Conservation (phyloP, 345 rosid genomes). For the Clarkia xantiana region DNA sequence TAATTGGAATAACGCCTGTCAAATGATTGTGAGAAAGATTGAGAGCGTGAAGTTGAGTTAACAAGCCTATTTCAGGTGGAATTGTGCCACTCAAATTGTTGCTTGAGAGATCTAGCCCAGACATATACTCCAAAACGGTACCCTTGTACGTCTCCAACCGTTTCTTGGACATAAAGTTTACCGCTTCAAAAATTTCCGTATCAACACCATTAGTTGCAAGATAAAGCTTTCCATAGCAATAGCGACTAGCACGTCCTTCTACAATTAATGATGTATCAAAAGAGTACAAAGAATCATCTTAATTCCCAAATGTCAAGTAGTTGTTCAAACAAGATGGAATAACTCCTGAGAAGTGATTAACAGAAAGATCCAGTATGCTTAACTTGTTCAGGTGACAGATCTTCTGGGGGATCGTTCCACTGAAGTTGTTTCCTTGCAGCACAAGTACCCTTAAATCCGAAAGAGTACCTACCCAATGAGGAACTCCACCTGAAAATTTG, state of each 20-base stretch:
- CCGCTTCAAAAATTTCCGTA: neutral
- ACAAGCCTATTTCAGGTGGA: neutral
- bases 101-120: neutral
- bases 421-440: slow-evolving; percentile 5
- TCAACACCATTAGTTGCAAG: neutral
- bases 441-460: neutral
- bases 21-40: slow-evolving; percentile 2
- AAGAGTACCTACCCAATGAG: neutral
- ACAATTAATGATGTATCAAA: too few relatives aligned
- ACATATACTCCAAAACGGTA: neutral
- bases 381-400: neutral
- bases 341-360: neutral
- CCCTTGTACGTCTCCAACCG: neutral
- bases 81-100: neutral
- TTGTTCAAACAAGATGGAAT: slow-evolving; percentile 5
- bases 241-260: too few relatives aligned
- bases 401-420: neutral
- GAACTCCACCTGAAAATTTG: neutral
- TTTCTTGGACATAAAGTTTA: neutral
- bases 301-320: neutral
- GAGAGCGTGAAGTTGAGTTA: neutral
- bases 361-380: slow-evolving; percentile 2
- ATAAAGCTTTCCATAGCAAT: too few relatives aligned
- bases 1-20: neutral
- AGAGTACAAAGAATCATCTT: too few relatives aligned